phyloP scores from a whole-genome alignment of 2,329 filamentous ascomycete genomes.

The Kalaharituber pfeilii region DNA sequence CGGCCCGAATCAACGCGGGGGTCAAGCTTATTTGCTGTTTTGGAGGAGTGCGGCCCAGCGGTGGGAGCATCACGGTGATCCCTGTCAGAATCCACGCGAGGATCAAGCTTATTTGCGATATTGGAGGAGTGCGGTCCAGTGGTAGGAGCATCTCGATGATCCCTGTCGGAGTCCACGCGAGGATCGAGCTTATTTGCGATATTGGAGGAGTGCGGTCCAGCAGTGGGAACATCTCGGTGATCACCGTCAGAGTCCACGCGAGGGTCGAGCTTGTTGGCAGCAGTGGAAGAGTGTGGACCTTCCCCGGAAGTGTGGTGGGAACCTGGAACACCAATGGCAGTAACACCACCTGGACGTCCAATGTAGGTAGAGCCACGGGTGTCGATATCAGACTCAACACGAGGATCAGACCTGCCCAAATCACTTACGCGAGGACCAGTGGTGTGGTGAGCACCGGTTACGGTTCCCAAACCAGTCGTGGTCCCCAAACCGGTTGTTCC shows the following conservation, averaged over 20 bases:
- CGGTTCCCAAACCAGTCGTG: constrained; percentile 13
- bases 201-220: constrained; percentile 26
- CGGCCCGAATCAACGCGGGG: constrained; percentile 27
- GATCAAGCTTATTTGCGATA: constrained; percentile 33
- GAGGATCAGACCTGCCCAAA: constrained; percentile 31
- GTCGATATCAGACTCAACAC: constrained; percentile 35
- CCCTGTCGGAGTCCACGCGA: constrained; percentile 31
- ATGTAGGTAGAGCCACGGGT: constrained; percentile 27
- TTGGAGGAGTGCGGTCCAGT: constrained; percentile 27
- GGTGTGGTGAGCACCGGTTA: constrained; percentile 9
- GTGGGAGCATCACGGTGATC: constrained; percentile 24
- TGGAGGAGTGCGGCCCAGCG: constrained; percentile 24
- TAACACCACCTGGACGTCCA: constrained; percentile 14
- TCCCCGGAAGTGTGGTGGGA: constrained; percentile 15
- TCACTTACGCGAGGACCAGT: constrained; percentile 31
- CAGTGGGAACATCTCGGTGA: constrained; percentile 26
- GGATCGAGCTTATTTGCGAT: constrained; percentile 29
- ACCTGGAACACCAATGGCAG: constrained; percentile 18
- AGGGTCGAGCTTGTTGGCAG: constrained; percentile 35
- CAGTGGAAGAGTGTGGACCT: constrained; percentile 32
- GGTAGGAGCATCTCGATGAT: constrained; percentile 25
- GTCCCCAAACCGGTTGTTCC: neutral
- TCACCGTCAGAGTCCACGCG: constrained; percentile 38
- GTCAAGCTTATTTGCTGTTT: constrained; percentile 27
- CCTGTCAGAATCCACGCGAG: constrained; percentile 26